Conservation (phyloP, 129 eudicot species). For the Flaveria brownii region DNA sequence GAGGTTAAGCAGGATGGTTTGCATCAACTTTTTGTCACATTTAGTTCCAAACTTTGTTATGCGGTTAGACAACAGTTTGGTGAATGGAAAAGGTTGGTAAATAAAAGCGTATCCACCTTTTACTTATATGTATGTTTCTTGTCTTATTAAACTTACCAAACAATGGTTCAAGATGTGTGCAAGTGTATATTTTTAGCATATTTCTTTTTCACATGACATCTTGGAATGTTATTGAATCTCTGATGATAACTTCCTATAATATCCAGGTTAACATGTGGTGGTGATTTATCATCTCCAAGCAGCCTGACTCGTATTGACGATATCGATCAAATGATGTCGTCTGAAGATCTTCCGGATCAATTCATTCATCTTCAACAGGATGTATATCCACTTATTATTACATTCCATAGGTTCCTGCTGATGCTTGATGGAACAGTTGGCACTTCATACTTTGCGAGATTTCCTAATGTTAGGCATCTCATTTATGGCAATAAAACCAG, state of each 20-base stretch:
- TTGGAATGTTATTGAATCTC: conserved; percentile 7
- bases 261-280: conserved; percentile 42
- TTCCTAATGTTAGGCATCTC: conserved; percentile 27
- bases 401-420: conserved; percentile 65
- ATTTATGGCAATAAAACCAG: conserved; percentile 13
- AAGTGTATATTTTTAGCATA: neutral
- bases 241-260: conserved; percentile 9
- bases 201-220: neutral
- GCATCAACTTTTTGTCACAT: conserved; percentile 80
- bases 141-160: neutral
- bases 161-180: neutral
- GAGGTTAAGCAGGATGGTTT: conserved; percentile 26
- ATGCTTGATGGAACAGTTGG: conserved; percentile 89
- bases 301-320: conserved; percentile 38
- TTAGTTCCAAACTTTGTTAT: conserved; percentile 76
- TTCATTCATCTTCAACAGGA: conserved; percentile 44
- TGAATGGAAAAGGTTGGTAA: conserved; percentile 61
- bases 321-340: conserved; percentile 42
- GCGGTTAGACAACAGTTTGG: conserved; percentile 63
- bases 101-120: conserved; percentile 6
- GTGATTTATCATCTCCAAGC: conserved; percentile 28
- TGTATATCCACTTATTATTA: conserved; percentile 70
- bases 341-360: conserved; percentile 55
- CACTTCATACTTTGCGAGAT: conserved; percentile 59
- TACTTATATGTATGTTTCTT: conserved; percentile 2